Evolutionary conservation across 495 filamentous ascomycete species (phyloP).

Genomic region (Glarea lozoyensis): DNA sequence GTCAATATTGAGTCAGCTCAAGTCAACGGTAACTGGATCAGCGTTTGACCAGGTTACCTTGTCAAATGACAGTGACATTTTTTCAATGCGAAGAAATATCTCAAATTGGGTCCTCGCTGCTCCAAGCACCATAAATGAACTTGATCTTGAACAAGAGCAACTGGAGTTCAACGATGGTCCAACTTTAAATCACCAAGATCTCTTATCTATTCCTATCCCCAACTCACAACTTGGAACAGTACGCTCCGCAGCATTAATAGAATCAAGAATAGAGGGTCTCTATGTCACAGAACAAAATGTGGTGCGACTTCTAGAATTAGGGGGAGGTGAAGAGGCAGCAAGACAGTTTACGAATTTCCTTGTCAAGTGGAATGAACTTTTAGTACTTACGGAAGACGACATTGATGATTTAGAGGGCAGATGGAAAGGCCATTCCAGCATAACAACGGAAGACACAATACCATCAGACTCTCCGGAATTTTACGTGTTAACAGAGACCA

Average conservation of each 20-base stretch:
- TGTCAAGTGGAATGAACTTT: slow-evolving; percentile 8
- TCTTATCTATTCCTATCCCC: slow-evolving; percentile 9
- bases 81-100: slow-evolving; percentile 16
- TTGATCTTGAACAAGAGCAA: slow-evolving; percentile 6
- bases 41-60: slow-evolving; percentile 11
- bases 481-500: slow-evolving; percentile 11
- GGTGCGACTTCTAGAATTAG: slow-evolving; percentile 5
- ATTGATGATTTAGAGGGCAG: slow-evolving; percentile 9
- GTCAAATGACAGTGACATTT: slow-evolving; percentile 10
- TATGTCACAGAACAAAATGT: slow-evolving; percentile 11
- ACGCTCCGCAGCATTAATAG: slow-evolving; percentile 12
- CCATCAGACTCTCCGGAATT: slow-evolving; percentile 5
- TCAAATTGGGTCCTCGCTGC: slow-evolving; percentile 11
- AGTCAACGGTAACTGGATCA: slow-evolving; percentile 9
- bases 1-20: slow-evolving; percentile 12
- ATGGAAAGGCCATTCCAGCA: slow-evolving; percentile 4
- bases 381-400: slow-evolving; percentile 8
- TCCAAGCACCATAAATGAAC: slow-evolving; percentile 8
- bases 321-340: slow-evolving; percentile 9
- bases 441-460: slow-evolving; percentile 1
- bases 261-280: slow-evolving; percentile 7
- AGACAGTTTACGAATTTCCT: slow-evolving; percentile 10
- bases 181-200: slow-evolving; percentile 8
- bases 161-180: background rate
- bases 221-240: slow-evolving; percentile 14